Evolutionary conservation across 139 green algal species (phyloP).

Genomic region (Asterochloris sp.): DNA sequence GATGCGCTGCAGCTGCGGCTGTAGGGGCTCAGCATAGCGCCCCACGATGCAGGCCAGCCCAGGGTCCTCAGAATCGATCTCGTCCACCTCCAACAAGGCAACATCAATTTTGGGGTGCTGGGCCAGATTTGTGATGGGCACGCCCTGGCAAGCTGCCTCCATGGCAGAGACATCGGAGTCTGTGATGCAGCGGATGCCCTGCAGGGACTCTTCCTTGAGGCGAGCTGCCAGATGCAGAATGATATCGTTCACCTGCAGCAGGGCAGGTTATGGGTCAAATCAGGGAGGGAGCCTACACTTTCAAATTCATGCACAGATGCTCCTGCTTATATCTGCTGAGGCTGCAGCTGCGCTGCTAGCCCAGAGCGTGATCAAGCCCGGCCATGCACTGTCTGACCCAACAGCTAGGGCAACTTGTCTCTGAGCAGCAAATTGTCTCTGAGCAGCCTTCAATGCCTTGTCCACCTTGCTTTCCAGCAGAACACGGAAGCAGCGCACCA

Average conservation of each 20-base stretch:
- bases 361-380: background rate
- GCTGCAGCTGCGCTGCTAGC: background rate
- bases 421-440: background rate
- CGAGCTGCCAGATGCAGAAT: background rate
- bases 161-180: slow-evolving; percentile 29
- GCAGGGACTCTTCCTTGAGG: background rate
- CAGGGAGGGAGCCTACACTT: no score
- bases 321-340: background rate
- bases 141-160: slow-evolving; percentile 40
- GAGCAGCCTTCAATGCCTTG: background rate
- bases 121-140: slow-evolving; percentile 28
- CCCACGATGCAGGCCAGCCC: slow-evolving; percentile 42
- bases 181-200: slow-evolving; percentile 31
- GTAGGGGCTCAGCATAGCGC: slow-evolving; percentile 39
- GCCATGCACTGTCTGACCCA: background rate
- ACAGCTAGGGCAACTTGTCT: background rate
- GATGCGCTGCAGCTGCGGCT: slow-evolving; percentile 48
- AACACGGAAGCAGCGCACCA: background rate
- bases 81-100: slow-evolving; percentile 49
- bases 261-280: no score
- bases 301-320: background rate
- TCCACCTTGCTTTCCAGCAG: background rate
- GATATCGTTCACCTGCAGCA: background rate
- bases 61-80: slow-evolving; percentile 37
- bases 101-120: slow-evolving; percentile 39